Base-by-base conservation (phyloP, 1,284 basidiomycete species). In the Taiwanofungus camphoratus region DNA sequence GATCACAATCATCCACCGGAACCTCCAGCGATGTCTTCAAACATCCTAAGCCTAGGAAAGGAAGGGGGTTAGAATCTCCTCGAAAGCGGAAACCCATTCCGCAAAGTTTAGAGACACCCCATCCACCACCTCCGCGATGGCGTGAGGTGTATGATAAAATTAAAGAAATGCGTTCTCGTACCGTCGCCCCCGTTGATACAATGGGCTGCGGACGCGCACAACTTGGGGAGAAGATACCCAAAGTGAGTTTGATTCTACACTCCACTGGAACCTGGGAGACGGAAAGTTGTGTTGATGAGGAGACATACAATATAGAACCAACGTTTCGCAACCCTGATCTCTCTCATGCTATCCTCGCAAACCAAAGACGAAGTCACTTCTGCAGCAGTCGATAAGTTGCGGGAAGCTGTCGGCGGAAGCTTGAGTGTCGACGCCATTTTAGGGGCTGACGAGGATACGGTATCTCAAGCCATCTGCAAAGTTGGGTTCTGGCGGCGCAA, bases 401-500 rank as follows among this genome's bases (percentile, higher is more conserved):
- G 92, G 16, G 59, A 63, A 0, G 77, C 78, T 0, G 62, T 99
- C 0, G 84, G 87, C 0, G 88, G 89, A 1, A 85, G 80, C 2
- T 63, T 99, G 15, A 85, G 82, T 0, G 70, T 96, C 1, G 72
- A 82, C n/a, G 79, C 74, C 0, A 59, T 98, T 12, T 68, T 91
- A 5, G 66, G 67, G 0, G 86, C 91, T 0, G 71, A 82, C 4
- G 75, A 82, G 2, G 60, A 67, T 2, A 63, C 67, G 3, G 82
- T 99, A 21, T 72, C 82, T 2, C 70, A 75, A 0, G 83, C 87
- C 5, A 95, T 97, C 46, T 74, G 73, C 41, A 94, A 94, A 68
- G 92, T 96, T 3, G 92, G 93, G 0, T 96, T 97, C 59, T 96
- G 92, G 90, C 73, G 87, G 15, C 70, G 87, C 36, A 97, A 97